Evolutionary conservation across 2,329 filamentous ascomycete genomes (phyloP).

Genomic region (Paraphaeosphaeria sporulosa): DNA sequence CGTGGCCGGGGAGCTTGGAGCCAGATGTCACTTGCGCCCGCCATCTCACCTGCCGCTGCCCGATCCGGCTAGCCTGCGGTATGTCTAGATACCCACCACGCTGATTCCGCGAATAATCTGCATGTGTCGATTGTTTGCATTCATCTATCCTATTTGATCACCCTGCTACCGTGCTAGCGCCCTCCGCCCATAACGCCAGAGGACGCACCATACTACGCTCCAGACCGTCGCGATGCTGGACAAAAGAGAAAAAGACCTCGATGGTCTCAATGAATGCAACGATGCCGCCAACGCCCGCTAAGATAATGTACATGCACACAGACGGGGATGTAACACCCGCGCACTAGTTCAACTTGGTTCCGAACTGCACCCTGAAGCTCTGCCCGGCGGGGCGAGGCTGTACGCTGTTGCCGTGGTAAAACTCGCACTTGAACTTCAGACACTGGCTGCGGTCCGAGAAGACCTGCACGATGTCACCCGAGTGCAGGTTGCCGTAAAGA

Average conservation of each 20-base stretch:
- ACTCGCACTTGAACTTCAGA: conserved; percentile 54
- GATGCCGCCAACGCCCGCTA: conserved; percentile 16
- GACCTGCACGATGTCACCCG: conserved; percentile 78
- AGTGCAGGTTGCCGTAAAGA: conserved; percentile 72
- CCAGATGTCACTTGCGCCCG: conserved; percentile 39
- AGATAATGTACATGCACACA: neutral
- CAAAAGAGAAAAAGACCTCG: conserved; percentile 9
- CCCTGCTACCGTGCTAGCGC: neutral
- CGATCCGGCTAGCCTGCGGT: conserved; percentile 2
- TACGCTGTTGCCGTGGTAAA: conserved; percentile 50
- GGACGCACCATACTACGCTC: neutral
- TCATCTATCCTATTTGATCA: neutral
- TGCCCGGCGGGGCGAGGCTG: conserved; percentile 35
- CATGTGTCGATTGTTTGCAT: neutral
- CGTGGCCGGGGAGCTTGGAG: conserved; percentile 32
- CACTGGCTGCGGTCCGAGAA: conserved; percentile 60
- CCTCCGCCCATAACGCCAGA: neutral
- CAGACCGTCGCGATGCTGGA: conserved; percentile 4
- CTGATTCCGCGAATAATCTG: neutral
- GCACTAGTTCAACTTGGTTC: conserved; percentile 16
- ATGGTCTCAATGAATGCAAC: neutral
- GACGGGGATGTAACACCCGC: neutral
- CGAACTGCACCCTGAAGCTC: conserved; percentile 33
- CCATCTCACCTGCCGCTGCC: neutral
- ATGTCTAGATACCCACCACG: neutral